Evolutionary conservation across 1,139 yeast species (phyloP), one percentile per base, ranked within the genome.

Genomic region (Waltiozyma sp.): DNA sequence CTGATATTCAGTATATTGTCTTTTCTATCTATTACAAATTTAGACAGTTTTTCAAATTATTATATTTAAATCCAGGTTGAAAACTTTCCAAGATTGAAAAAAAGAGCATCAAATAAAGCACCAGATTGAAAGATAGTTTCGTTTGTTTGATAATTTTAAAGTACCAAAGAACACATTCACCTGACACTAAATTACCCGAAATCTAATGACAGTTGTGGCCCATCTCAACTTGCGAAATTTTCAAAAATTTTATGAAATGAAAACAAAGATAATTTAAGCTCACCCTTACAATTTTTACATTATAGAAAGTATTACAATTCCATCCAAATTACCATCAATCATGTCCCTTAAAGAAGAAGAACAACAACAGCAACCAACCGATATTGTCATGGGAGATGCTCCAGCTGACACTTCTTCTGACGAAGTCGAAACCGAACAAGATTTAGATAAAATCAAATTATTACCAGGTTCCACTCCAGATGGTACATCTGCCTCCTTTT

Each of bases 401-500:
- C 10, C 19, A 9, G 51, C 53, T 40, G 60, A 56, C 28, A 14
- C 19, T 18, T 18, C 19, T 10, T 51, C 53, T 40, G 60, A 56
- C 31, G 67, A 59, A 23, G 61, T 55, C 33, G 61, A 59, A 47
- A 65, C 64, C 24, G 63, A 62, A 36, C 50, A 56, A 24, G 70
- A 65, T 45, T 57, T 57, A 19, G 68, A 65, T 40, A 67, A 66
- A 57, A 63, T 66, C 44, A 65, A 61, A 45, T 58, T 66, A 21
- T 72, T 91, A 39, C 95, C 97, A 14, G 96, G 96, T 21, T 79
- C 93, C n/a, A 61, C 95, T 2, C 94, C 86, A 51, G 97, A 91
- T 60, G 96, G 96, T 38, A 77, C 94, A 34, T 91, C 95, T 28
- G 96, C 95, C 0, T 86, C 96, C 3, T 93, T 91, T 66, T 96